A percentile compares a stretch with the other conserved stretches of the same genome.
Evolutionary conservation across 345 rosid species (phyloP).

Genomic region (Brassica napus): Da-Ae NC_063439.1:2910501-2911000

Average conservation of each 20-base stretch:
- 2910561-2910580: constrained; percentile 95
- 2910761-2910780: constrained; percentile 21
- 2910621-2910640: constrained; percentile 48
- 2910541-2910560: constrained; percentile 87
- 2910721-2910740: constrained; percentile 58
- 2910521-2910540: constrained; percentile 83
- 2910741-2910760: constrained; percentile 23
- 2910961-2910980: constrained; percentile 62
- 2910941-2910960: constrained; percentile 63
- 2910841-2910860: constrained; percentile 91
- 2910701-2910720: constrained; percentile 96
- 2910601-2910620: constrained; percentile 44
- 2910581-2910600: constrained; percentile 63
- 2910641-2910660: constrained; percentile 44
- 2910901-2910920: constrained; percentile 71
- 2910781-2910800: constrained; percentile 19
- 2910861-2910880: constrained; percentile 93
- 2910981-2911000: constrained; percentile 62
- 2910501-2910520: constrained; percentile 76
- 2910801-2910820: constrained; percentile 72
- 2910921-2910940: constrained; percentile 57
- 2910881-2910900: constrained; percentile 81
- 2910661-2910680: constrained; percentile 51
- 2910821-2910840: constrained; percentile 84
- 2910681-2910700: constrained; percentile 90